Evolutionary conservation across 2,329 filamentous ascomycete species (phyloP).

Genomic region (Knoxdaviesia capensis): DNA sequence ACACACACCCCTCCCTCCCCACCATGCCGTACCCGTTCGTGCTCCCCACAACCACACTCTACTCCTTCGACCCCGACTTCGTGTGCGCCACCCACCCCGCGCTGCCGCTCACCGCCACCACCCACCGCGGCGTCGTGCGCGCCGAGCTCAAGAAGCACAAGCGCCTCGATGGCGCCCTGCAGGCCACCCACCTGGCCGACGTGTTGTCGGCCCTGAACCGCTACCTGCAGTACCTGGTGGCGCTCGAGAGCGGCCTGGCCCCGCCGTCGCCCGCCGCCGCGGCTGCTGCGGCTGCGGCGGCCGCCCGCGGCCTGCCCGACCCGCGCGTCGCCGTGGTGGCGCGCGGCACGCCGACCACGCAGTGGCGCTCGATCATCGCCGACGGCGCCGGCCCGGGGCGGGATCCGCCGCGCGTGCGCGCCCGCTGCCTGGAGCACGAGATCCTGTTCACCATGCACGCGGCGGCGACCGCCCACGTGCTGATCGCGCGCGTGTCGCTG

Average conservation of each 20-base stretch:
- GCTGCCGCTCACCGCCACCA: constrained; percentile 63
- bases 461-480: constrained; percentile 52
- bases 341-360: constrained; percentile 31
- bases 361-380: constrained; percentile 72
- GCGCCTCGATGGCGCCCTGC: constrained; percentile 52
- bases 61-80: constrained; percentile 63
- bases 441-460: constrained; percentile 61
- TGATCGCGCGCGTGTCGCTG: constrained; percentile 52
- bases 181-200: constrained; percentile 47
- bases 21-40: constrained; percentile 78
- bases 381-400: constrained; percentile 41
- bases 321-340: constrained; percentile 2
- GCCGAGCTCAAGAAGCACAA: constrained; percentile 80
- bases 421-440: constrained; percentile 64
- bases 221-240: constrained; percentile 71
- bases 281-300: constrained; percentile 53
- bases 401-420: constrained; percentile 44
- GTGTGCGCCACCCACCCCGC: constrained; percentile 73
- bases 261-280: constrained; percentile 7
- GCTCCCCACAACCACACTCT: constrained; percentile 74
- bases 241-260: constrained; percentile 55
- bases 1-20: constrained; percentile 2
- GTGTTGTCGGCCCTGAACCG: constrained; percentile 49
- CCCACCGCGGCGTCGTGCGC: constrained; percentile 63
- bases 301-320: constrained; percentile 16